Percentiles rank a stretch among this genome's conserved stretches.
Conservation (phyloP, 2,329 filamentous ascomycete genomes). For the Xylaria sp. region DNA sequence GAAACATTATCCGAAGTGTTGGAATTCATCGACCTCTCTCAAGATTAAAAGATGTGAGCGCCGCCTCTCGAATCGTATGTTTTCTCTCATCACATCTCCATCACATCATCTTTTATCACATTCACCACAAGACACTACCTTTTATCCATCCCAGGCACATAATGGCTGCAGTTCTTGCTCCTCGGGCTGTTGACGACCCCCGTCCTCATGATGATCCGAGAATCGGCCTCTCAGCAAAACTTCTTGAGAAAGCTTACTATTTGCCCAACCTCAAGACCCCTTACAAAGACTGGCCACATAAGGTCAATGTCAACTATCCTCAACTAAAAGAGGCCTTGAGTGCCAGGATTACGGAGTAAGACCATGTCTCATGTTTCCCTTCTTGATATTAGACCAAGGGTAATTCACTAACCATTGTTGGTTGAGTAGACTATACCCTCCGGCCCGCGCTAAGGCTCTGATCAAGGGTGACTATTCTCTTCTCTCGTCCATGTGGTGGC, state of each 20-base stretch:
- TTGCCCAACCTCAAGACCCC: not conserved
- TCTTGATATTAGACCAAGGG: not conserved
- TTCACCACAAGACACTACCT: not conserved
- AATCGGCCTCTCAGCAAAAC: not conserved
- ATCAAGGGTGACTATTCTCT: slow-evolving; percentile 14
- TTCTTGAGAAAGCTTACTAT: not conserved
- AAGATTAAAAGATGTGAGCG: not conserved
- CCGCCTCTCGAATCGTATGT: not conserved
- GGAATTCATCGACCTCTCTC: not conserved
- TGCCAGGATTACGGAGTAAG: not conserved
- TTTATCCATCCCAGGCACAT: not conserved
- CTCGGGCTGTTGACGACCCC: not conserved
- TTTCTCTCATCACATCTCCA: not conserved
- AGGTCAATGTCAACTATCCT: not conserved
- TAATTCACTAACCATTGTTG: not conserved
- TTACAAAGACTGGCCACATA: not conserved
- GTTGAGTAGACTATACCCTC: slow-evolving; percentile 4
- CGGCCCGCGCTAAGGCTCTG: slow-evolving; percentile 2
- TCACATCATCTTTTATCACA: not conserved
- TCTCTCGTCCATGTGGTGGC: slow-evolving; percentile 13
- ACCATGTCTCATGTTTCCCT: not conserved
- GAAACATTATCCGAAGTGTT: not conserved
- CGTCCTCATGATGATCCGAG: slow-evolving; percentile 1
- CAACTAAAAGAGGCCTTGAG: not conserved
- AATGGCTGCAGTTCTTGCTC: not conserved